Conservation (phyloP, 345 rosid species). For the Boechera retrofracta region DNA sequence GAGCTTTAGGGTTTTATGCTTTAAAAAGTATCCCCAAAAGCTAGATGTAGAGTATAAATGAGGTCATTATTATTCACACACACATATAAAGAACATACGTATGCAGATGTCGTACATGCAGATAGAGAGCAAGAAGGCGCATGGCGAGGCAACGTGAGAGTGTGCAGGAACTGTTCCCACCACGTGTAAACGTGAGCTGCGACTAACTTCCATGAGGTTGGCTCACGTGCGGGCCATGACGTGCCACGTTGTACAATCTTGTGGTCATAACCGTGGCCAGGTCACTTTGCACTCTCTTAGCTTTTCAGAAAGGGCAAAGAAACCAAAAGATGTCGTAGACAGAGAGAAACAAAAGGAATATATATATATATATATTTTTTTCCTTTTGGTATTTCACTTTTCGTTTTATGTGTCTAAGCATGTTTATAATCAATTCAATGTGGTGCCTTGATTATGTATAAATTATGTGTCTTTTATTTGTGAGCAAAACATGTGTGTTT, state of each 20-base stretch:
- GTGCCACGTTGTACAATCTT: constrained; percentile 40
- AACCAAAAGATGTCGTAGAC: constrained; percentile 26
- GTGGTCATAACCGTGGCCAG: constrained; percentile 43
- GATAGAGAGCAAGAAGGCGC: constrained; percentile 34
- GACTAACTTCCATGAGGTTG: constrained; percentile 43
- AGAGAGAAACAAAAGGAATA: constrained; percentile 25
- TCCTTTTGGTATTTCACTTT: constrained; percentile 11
- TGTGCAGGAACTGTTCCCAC: constrained; percentile 46
- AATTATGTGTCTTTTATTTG: background rate
- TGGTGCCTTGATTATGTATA: constrained; percentile 5
- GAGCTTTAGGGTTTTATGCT: constrained; percentile 34
- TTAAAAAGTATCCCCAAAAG: constrained; percentile 11
- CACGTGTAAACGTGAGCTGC: constrained; percentile 44
- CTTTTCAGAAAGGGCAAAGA: constrained; percentile 38
- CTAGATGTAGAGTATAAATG: constrained; percentile 20
- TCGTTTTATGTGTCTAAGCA: constrained; percentile 16
- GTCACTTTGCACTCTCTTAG: constrained; percentile 40
- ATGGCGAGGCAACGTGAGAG: constrained; percentile 44
- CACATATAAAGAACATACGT: background rate
- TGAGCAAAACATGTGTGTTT: constrained; percentile 6
- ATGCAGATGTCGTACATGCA: background rate
- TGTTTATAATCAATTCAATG: constrained; percentile 28
- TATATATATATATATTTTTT: background rate
- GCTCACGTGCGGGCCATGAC: constrained; percentile 40
- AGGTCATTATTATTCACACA: constrained; percentile 13